These are phyloP conservation scores for Metschnikowia anglica DNA, from an alignment of 805 yeast species.

Conservation along the genomic window DNA sequence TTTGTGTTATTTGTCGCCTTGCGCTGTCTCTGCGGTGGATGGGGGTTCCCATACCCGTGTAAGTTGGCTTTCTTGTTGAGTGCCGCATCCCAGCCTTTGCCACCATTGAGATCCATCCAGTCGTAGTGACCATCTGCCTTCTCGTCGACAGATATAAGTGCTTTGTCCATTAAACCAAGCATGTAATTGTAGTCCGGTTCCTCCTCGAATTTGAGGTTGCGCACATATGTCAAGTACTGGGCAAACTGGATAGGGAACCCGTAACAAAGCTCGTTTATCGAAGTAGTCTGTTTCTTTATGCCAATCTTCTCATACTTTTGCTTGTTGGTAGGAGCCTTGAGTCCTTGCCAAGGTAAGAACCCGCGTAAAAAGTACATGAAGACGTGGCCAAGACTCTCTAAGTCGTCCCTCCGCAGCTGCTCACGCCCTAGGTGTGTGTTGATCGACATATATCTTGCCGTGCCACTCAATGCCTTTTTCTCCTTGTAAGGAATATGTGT, in stretches of 20 bases:
- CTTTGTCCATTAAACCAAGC: constrained; percentile 73
- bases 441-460: constrained; percentile 98
- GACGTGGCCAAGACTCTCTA: constrained; percentile 95
- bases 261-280: constrained; percentile 78
- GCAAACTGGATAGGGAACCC: constrained; percentile 93
- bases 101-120: constrained; percentile 96
- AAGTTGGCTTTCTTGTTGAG: constrained; percentile 89
- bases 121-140: constrained; percentile 87
- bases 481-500: constrained; percentile 96
- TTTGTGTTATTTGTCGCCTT: constrained; percentile 21
- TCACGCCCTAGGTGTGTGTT: constrained; percentile 97
- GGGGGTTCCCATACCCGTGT: constrained; percentile 96
- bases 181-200: constrained; percentile 92
- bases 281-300: constrained; percentile 89
- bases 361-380: constrained; percentile 94
- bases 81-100: constrained; percentile 92
- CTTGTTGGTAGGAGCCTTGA: constrained; percentile 96
- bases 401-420: constrained; percentile 93
- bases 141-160: constrained; percentile 68
- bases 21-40: constrained; percentile 51
- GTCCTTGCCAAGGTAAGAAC: constrained; percentile 97
- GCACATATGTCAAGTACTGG: constrained; percentile 82
- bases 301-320: constrained; percentile 98
- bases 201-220: constrained; percentile 88
- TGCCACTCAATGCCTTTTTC: constrained; percentile 92